Evolutionary conservation across 2,329 filamentous ascomycete genomes (phyloP), one percentile per base, ranked within the genome.

Genomic region (Aspergillus sp.): DNA sequence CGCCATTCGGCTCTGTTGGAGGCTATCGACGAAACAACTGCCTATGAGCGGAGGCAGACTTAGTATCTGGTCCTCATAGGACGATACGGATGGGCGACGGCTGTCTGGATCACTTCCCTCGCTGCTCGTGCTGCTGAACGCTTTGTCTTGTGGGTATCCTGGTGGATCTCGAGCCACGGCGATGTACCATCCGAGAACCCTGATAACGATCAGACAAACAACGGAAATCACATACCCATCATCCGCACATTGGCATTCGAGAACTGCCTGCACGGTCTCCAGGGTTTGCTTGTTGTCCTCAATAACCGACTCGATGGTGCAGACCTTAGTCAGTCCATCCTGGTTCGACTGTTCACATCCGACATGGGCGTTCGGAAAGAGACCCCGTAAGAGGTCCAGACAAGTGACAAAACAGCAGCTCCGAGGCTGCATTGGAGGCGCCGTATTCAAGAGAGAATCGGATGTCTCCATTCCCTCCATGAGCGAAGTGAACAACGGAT

Each of bases 1-100:
- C 3, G 54, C 54, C 45, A 57, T 57, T 7, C 54, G 54, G 28
- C 54, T 50, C 45, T 57, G 54, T n/a, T 57, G 45, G 7, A 38
- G 43, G 28, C 54, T 45, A n/a, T 57, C 54, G 5, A 57, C 45
- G 25, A 28, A 57, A 28, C 49, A 57, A 8, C 54, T 25, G n/a
- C 45, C 54, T 0, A 57, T n/a, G 7, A 57, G 13, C 7, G 54
- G 22, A 9, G 54, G 54, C 3, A 50, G 30, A 38, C 49, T 45
- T n/a, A 48, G 54, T n/a, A 57, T 43, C 30, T 57, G 43, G 45
- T 57, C 54, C 9, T 54, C 52, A 15, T 46, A 54, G 13, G 52
- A 54, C 13, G 52, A 31, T 6, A 15, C 15, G 1, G 38, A 54
- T 0, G 22, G 38, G 11, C 38, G 52, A n/a, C 52, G 52, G 28